A percentile compares a stretch with the other conserved stretches of the same genome.
Conservation (phyloP, 192 early-diverging fungal genomes). For the Podochytrium sp. region DNA sequence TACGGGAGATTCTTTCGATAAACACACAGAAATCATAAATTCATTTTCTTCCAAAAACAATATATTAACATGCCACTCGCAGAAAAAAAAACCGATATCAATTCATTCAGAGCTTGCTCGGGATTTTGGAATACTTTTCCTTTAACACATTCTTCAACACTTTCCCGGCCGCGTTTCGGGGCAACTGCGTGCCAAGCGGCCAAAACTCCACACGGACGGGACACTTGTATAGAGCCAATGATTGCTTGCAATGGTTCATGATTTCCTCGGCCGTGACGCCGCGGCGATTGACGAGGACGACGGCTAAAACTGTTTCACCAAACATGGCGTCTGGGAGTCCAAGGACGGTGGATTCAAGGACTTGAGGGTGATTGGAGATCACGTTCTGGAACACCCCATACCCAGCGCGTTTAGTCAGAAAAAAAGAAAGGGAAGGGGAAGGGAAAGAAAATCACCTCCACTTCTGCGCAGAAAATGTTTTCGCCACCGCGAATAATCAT, state of each 20-base stretch:
- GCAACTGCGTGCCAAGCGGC: background rate
- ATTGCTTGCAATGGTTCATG: background rate
- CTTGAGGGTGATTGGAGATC: constrained; percentile 31
- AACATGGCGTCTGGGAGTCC: constrained; percentile 26
- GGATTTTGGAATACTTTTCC: background rate
- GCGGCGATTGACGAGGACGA: background rate
- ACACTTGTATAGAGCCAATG: constrained; percentile 24
- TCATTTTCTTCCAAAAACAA: too few relatives aligned
- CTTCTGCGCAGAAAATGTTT: constrained; percentile 36
- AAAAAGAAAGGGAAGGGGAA: background rate
- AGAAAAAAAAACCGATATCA: too few relatives aligned
- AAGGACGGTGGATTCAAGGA: constrained; percentile 29
- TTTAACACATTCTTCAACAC: constrained; percentile 10
- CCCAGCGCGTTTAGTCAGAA: background rate
- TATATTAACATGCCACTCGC: too few relatives aligned
- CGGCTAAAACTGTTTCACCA: constrained; percentile 35
- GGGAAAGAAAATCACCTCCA: constrained; percentile 26
- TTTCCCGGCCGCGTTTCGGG: constrained; percentile 19
- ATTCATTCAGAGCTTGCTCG: background rate
- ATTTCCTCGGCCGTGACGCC: background rate
- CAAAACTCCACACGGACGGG: constrained; percentile 13
- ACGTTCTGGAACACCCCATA: too few relatives aligned
- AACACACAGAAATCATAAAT: too few relatives aligned
- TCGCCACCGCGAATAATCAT: constrained; percentile 43
- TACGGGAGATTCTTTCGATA: too few relatives aligned